Evolutionary conservation across 2,329 filamentous ascomycete genomes (phyloP), one percentile per base, ranked within the genome.

Genomic region (Macrophomina pseudophaseolina): DNA sequence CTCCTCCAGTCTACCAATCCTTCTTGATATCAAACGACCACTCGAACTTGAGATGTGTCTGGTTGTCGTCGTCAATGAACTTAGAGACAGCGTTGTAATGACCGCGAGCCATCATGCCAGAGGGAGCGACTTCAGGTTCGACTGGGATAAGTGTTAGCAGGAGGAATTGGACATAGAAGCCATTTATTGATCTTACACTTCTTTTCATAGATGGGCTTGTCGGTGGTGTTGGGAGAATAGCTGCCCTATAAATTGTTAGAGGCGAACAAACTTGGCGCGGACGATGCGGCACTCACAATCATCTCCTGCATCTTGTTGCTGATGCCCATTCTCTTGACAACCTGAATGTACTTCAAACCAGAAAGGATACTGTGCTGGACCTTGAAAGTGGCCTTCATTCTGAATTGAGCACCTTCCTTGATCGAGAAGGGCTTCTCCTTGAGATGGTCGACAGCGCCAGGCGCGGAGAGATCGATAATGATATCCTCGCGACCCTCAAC

Each of bases 11-110:
- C 71, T 89, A 92, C 95, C 95, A 98, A 78, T 97, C 92, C 87
- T 98, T 99, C 82, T 91, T 87, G 79, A 99, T 97, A 76, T 97
- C 91, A 75, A 99, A 98, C 69, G 90, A 89, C 95, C 95, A 99
- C 75, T 97, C 91, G 80, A 99, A 99, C 78, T 90, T 86, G 70
- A 99, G 85, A 81, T 99, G 94, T 70, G 87, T 90, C 81, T 93
- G 89, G 79, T 95, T 90, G 82, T 99, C 95, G 75, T 99, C 95
- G 78, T 99, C 95, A 69, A 97, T 87, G 79, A 99, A 99, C 80
- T 88, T 93, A 71, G 93, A 97, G 69, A 89, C 81, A 70, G 94
- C 94, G 68, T 91, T 91, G 86, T 99, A 99, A 81, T 93, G 89
- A 70, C 93, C 95, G 69, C 95, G 91, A 66, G 88, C 90, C 65